Percentiles rank a stretch among this genome's conserved stretches.
Conservation (phyloP, 208 protist genomes). For the Wallacemonas sp. region DNA sequence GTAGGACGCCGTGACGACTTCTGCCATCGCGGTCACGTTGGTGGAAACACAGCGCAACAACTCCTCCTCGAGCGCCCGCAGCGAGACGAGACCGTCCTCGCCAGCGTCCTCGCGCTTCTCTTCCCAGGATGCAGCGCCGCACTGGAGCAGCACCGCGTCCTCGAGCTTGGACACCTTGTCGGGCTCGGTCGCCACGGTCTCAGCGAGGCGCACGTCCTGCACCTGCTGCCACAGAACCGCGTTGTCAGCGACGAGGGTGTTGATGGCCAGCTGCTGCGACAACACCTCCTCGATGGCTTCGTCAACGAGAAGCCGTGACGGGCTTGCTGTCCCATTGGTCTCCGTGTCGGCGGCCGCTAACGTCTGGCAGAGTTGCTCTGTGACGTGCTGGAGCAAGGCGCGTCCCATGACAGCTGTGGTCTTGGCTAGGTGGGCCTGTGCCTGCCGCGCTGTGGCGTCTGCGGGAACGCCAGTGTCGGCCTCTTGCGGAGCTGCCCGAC, state of each 20-base stretch:
- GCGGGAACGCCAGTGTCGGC: too few species aligned
- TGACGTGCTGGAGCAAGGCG: not conserved
- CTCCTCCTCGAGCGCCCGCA: not conserved
- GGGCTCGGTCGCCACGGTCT: constrained; percentile 9
- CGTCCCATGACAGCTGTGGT: not conserved
- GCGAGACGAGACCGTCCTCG: not conserved
- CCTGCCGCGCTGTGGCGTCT: too few species aligned
- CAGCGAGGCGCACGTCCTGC: constrained; percentile 19
- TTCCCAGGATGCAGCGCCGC: not conserved
- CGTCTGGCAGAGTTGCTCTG: not conserved
- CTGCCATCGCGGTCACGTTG: not conserved
- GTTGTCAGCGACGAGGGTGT: constrained; percentile 53
- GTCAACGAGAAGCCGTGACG: not conserved
- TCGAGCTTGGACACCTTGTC: constrained; percentile 17
- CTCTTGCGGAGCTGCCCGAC: too few species aligned
- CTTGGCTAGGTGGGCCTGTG: not conserved
- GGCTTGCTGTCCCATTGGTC: not conserved
- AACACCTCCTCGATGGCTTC: constrained; percentile 21
- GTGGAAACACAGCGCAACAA: not conserved
- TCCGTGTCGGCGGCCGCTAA: not conserved
- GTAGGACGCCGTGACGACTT: not conserved
- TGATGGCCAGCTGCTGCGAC: constrained; percentile 37
- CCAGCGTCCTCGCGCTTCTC: not conserved
- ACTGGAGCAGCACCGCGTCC: constrained; percentile 14
- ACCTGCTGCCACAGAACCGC: constrained; percentile 47